phyloP scores from a whole-genome alignment of 768 basidiomycete genomes.

The Tylopilus cervinicoccineus region DNA sequence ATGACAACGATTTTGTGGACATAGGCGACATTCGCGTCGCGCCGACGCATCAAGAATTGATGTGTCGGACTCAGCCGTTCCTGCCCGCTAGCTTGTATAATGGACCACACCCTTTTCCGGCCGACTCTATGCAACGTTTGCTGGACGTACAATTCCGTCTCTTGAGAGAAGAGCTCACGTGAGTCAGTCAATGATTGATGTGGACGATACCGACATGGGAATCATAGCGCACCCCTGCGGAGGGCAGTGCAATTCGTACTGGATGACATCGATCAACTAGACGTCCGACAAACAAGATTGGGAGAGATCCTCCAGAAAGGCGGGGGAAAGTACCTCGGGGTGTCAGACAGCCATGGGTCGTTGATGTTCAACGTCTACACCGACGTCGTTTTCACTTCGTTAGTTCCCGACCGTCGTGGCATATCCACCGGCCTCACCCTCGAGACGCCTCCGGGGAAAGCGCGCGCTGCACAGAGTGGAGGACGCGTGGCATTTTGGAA shows the following conservation, averaged over 20 bases:
- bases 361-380: constrained; percentile 65
- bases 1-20: constrained; percentile 62
- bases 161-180: constrained; percentile 70
- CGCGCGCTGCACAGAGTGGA: constrained; percentile 37
- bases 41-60: constrained; percentile 66
- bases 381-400: constrained; percentile 42
- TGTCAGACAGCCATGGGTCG: constrained; percentile 38
- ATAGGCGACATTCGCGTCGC: constrained; percentile 61
- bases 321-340: constrained; percentile 58
- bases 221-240: constrained; percentile 48
- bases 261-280: constrained; percentile 36
- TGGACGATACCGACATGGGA: no score
- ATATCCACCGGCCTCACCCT: constrained; percentile 45
- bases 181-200: no score
- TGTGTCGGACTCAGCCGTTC: constrained; percentile 45
- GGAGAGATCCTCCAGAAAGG: constrained; percentile 42
- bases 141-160: constrained; percentile 75
- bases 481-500: constrained; percentile 59
- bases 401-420: constrained; percentile 49
- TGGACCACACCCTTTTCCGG: constrained; percentile 60
- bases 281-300: constrained; percentile 35
- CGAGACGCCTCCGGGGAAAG: constrained; percentile 53
- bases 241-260: constrained; percentile 46
- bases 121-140: constrained; percentile 57
- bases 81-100: constrained; percentile 56